Percentiles rank a stretch among this genome's conserved stretches.
phyloP scores from a whole-genome alignment of 2,329 filamentous ascomycete species.

The Claviceps purpurea region DNA sequence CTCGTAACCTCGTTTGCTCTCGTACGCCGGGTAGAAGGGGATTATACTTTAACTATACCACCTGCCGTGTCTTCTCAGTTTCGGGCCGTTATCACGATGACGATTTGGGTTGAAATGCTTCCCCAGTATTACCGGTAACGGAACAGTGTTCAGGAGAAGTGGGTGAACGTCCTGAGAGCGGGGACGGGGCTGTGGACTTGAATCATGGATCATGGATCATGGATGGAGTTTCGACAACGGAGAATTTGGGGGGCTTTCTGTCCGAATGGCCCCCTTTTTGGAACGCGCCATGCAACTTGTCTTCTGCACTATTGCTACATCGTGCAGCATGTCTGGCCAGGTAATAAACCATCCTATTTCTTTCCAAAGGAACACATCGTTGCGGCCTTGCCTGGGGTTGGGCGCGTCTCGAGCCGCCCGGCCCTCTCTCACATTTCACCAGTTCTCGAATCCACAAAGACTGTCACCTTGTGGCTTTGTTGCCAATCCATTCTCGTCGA shows the following conservation, averaged over 20 bases:
- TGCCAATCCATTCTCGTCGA: background rate
- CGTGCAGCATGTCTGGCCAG: background rate
- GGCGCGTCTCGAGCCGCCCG: background rate
- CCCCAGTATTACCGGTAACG: constrained; percentile 2
- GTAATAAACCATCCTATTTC: background rate
- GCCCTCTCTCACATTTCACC: background rate
- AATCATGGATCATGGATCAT: too few species aligned
- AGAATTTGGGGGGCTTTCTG: background rate
- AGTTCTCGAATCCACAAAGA: constrained; percentile 1
- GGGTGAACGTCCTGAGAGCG: background rate
- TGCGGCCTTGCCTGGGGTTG: background rate
- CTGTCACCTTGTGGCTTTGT: constrained; percentile 6
- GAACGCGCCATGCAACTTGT: background rate
- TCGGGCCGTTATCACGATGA: constrained; percentile 1
- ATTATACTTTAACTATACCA: constrained; percentile 3
- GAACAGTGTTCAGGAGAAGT: background rate
- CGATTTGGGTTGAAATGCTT: background rate
- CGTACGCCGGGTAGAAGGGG: background rate
- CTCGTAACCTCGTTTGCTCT: background rate
- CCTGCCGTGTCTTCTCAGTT: background rate
- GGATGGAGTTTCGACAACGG: background rate
- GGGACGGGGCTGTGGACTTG: background rate
- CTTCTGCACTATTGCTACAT: background rate
- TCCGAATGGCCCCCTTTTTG: background rate
- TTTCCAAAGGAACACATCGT: background rate